Evolutionary conservation across 352 stramenopile species (phyloP).

Genomic region (Globisporangium nodosum): DNA sequence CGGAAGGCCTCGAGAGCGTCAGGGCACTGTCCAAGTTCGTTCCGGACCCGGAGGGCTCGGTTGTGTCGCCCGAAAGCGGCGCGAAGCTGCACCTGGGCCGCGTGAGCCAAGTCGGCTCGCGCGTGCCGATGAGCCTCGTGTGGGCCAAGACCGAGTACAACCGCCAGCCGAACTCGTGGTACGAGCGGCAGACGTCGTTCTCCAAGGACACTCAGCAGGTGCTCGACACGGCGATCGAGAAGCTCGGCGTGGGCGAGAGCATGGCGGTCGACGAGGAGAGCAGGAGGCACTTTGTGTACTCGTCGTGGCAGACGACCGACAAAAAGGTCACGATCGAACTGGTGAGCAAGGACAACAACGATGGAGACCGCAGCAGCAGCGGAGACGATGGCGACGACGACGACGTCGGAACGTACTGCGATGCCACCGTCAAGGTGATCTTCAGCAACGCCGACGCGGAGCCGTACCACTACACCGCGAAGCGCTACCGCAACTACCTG

Average conservation of each 20-base stretch:
- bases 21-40: conserved; percentile 41
- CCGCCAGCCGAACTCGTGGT: conserved; percentile 26
- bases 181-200: conserved; percentile 29
- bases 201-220: conserved; percentile 28
- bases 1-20: conserved; percentile 56
- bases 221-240: conserved; percentile 34
- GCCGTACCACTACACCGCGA: conserved; percentile 32
- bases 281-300: conserved; percentile 27
- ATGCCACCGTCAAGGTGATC: conserved; percentile 13
- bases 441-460: conserved; percentile 12
- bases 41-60: conserved; percentile 34
- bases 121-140: conserved; percentile 30
- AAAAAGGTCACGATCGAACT: conserved; percentile 44
- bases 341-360: conserved; percentile 18
- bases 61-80: conserved; percentile 58
- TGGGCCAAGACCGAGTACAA: conserved; percentile 50
- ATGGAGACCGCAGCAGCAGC: not conserved
- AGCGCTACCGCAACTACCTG: conserved; percentile 50
- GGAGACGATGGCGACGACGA: conserved; percentile 3
- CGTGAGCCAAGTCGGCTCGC: conserved; percentile 37
- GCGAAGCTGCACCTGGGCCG: conserved; percentile 41
- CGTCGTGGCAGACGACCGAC: conserved; percentile 13
- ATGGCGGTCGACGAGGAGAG: conserved; percentile 30
- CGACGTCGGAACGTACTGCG: conserved; percentile 19
- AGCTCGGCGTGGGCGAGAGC: conserved; percentile 34